Conservation (phyloP, 2,329 filamentous ascomycete species). For the Pseudodiploospora longispora region DNA sequence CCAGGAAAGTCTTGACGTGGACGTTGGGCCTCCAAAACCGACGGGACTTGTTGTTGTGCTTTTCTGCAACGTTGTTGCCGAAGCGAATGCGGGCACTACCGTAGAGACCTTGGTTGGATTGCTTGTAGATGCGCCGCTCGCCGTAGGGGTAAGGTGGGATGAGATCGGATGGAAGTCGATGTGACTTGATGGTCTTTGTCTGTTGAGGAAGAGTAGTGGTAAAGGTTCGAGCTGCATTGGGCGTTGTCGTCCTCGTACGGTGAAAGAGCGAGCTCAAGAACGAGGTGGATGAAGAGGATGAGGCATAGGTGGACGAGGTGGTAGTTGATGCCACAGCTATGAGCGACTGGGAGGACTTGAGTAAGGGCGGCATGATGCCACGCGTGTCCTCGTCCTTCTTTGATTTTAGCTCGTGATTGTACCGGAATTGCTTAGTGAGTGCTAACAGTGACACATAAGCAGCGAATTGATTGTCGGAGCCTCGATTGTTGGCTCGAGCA, state of each 20-base stretch:
- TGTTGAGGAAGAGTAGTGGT: conserved; percentile 26
- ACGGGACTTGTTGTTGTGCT: conserved; percentile 61
- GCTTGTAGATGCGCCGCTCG: conserved; percentile 63
- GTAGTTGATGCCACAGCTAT: conserved; percentile 1
- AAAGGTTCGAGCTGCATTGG: conserved; percentile 21
- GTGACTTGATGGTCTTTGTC: conserved; percentile 33
- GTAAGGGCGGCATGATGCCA: no score
- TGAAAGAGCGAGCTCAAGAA: neutral
- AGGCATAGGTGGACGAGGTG: conserved; percentile 7
- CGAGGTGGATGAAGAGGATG: conserved; percentile 4
- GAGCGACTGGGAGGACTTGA: neutral
- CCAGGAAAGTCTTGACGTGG: conserved; percentile 59
- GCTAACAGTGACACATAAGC: no score
- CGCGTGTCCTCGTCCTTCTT: no score
- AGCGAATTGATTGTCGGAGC: no score
- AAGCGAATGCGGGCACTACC: conserved; percentile 63
- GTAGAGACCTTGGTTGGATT: conserved; percentile 69
- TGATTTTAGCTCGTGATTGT: no score
- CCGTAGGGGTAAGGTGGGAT: conserved; percentile 68
- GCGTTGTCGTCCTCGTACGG: neutral
- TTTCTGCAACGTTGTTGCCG: conserved; percentile 69
- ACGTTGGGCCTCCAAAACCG: conserved; percentile 72
- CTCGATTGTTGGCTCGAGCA: no score
- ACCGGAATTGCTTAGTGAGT: no score
- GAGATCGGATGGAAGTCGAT: conserved; percentile 38